Conservation (phyloP, 225 moss, liverwort and hornwort genomes). For the Bryum argenteum region DNA sequence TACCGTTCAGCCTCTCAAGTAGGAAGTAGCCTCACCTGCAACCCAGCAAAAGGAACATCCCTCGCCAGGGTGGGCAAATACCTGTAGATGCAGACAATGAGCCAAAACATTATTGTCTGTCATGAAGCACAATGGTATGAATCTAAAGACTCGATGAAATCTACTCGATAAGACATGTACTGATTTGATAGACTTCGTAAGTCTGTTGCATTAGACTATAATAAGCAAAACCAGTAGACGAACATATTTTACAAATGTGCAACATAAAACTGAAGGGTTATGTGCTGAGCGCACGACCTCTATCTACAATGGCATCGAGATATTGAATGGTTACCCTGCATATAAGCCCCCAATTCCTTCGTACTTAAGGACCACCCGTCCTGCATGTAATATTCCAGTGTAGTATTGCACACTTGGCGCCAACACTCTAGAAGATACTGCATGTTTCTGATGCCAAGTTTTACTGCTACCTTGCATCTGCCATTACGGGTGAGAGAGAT, state of each 20-base stretch:
- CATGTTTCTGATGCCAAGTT: slow-evolving; percentile 54
- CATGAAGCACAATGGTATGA: not conserved
- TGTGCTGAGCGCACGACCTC: slow-evolving; percentile 14
- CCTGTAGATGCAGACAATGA: slow-evolving; percentile 39
- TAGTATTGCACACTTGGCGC: slow-evolving; percentile 60
- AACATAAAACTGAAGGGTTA: slow-evolving; percentile 7
- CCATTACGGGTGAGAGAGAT: slow-evolving; percentile 13
- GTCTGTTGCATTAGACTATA: not conserved
- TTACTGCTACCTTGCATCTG: slow-evolving; percentile 65
- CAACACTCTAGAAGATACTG: slow-evolving; percentile 37
- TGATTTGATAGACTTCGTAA: not conserved
- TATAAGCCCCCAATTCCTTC: slow-evolving; percentile 68
- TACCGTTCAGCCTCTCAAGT: slow-evolving; percentile 8
- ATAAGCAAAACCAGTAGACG: slow-evolving; percentile 2
- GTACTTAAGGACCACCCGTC: slow-evolving; percentile 55
- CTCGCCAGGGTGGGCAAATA: slow-evolving; percentile 88
- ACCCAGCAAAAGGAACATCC: slow-evolving; percentile 97
- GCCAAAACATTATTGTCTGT: not conserved
- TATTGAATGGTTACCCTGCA: slow-evolving; percentile 52
- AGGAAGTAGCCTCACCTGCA: slow-evolving; percentile 68
- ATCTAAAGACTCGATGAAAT: not conserved
- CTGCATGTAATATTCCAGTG: slow-evolving; percentile 67
- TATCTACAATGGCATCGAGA: slow-evolving; percentile 14
- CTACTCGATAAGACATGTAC: slow-evolving; percentile 13
- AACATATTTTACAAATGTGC: not conserved